These are phyloP conservation scores for Lolium rigidum DNA, from an alignment of 176 grass and related monocot species.

Conservation along the genomic window DNA sequence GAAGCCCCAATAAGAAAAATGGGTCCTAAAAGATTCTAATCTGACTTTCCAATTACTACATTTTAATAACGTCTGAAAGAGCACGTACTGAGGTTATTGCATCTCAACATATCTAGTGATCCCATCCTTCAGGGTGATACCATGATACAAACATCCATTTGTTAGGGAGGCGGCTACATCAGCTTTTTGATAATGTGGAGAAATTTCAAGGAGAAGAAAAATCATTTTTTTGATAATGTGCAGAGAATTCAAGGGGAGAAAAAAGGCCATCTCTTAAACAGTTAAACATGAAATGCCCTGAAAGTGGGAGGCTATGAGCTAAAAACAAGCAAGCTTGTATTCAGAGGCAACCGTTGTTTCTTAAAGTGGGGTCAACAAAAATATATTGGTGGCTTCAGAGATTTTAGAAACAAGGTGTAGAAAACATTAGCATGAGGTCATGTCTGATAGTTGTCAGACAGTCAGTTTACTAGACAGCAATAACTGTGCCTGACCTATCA, in stretches of 20 bases:
- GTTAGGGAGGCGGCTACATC: background rate
- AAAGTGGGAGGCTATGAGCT: background rate
- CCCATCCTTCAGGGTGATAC: background rate
- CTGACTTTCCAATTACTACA: background rate
- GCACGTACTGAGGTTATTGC: background rate
- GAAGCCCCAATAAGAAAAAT: too few species aligned
- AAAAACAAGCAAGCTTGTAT: background rate
- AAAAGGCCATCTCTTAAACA: background rate
- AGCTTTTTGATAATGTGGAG: background rate
- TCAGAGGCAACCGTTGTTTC: background rate
- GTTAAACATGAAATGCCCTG: background rate
- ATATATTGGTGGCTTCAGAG: background rate
- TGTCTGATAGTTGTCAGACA: background rate
- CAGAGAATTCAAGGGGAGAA: background rate
- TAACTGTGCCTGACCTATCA: background rate
- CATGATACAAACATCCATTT: background rate
- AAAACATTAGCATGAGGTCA: slow-evolving; percentile 4
- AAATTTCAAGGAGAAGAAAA: background rate
- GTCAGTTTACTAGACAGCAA: background rate
- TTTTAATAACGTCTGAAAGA: background rate
- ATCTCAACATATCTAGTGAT: background rate
- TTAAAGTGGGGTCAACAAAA: background rate
- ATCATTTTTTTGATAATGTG: background rate
- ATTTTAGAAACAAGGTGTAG: background rate
- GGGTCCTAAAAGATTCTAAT: background rate